These are phyloP conservation scores for Podosphaera fusca DNA, from an alignment of 2,329 filamentous ascomycete genomes.

Conservation along the genomic window DNA sequence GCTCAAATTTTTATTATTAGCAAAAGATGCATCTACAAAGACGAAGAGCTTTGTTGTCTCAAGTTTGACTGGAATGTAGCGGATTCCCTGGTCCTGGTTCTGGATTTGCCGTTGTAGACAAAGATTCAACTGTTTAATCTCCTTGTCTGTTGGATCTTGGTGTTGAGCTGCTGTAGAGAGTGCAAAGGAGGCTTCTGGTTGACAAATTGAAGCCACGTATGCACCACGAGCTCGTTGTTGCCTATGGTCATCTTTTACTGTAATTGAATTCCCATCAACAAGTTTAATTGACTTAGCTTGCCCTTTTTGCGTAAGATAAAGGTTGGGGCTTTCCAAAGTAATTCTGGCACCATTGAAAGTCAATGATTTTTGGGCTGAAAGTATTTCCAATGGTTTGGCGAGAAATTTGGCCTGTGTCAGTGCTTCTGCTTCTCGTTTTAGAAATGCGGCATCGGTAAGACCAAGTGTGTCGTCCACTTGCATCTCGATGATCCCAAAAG, in stretches of 20 bases:
- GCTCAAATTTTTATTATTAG: too few relatives aligned
- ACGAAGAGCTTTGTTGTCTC: too few relatives aligned
- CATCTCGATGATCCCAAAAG: constrained; percentile 1
- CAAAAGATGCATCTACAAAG: too few relatives aligned
- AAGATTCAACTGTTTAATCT: too few relatives aligned
- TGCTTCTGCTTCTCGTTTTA: not conserved
- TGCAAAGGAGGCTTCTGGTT: not conserved
- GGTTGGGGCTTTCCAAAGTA: not conserved
- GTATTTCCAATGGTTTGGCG: not conserved
- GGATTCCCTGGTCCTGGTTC: too few relatives aligned
- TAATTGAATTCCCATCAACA: not conserved
- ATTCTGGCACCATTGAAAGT: constrained; percentile 1
- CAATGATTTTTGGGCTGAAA: not conserved
- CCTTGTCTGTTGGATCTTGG: too few relatives aligned
- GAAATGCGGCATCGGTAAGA: not conserved
- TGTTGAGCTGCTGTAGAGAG: too few relatives aligned
- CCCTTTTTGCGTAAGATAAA: not conserved
- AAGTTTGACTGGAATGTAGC: too few relatives aligned
- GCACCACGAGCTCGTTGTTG: not conserved
- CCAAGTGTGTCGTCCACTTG: constrained; percentile 1
- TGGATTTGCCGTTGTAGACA: too few relatives aligned
- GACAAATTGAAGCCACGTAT: not conserved
- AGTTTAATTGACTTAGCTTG: not conserved
- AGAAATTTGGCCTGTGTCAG: not conserved
- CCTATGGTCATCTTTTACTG: not conserved